phyloP scores from a whole-genome alignment of 148 eudicot species.

The Selenicereus undatus region DNA sequence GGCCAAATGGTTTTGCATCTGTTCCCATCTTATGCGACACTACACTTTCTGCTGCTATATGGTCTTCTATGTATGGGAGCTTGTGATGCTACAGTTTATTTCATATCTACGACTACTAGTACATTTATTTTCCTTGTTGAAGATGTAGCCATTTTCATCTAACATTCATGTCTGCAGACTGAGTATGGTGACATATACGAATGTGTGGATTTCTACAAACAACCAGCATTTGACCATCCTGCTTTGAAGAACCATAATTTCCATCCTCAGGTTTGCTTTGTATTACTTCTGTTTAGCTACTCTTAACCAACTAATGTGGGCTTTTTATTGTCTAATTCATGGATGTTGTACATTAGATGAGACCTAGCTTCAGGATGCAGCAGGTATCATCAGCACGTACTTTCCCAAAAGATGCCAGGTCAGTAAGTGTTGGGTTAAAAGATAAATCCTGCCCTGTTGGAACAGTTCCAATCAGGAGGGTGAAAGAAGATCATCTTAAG shows the following conservation, averaged over 20 bases:
- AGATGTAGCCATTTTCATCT: background rate
- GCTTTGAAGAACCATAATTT: conserved; percentile 3
- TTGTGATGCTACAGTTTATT: background rate
- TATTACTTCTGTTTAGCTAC: background rate
- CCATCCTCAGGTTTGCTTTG: conserved; percentile 2
- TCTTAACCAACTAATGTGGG: background rate
- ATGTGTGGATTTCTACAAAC: conserved; percentile 11
- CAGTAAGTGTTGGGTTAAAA: background rate
- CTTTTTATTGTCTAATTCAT: background rate
- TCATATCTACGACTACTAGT: background rate
- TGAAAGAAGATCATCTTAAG: background rate
- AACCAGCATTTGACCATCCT: conserved; percentile 12
- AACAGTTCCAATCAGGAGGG: conserved; percentile 15
- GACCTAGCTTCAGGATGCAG: conserved; percentile 7
- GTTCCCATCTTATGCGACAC: background rate
- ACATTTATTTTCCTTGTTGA: background rate
- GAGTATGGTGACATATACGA: conserved; percentile 11
- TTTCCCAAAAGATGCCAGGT: background rate
- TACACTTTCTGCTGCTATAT: background rate
- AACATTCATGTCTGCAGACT: background rate
- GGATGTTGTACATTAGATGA: background rate
- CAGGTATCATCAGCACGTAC: background rate
- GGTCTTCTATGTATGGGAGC: background rate
- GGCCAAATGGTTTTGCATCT: background rate
- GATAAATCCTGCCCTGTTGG: conserved; percentile 5